phyloP scores from a whole-genome alignment of 176 grass and related monocot genomes.

The Paspalum vaginatum region DNA sequence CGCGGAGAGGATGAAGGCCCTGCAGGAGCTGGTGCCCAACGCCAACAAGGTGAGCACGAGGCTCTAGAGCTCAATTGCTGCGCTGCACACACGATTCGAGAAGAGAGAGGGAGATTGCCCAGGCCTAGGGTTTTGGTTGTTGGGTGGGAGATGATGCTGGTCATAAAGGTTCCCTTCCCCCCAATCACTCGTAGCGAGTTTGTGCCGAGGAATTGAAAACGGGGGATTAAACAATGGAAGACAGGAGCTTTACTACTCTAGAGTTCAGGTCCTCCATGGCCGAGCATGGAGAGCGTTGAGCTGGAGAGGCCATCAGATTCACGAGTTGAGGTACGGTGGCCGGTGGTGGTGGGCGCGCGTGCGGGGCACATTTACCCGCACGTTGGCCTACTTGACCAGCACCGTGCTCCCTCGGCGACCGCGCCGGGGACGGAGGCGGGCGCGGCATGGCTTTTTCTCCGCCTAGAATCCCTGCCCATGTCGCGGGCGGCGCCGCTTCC shows the following conservation, averaged over 20 bases:
- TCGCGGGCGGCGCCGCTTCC: slow-evolving; percentile 39
- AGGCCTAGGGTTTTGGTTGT: slow-evolving; percentile 49
- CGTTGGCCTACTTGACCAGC: slow-evolving; percentile 43
- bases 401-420: slow-evolving; percentile 51
- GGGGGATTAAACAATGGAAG: slow-evolving; percentile 28
- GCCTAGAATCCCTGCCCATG: slow-evolving; percentile 51
- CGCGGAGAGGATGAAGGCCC: slow-evolving; percentile 95
- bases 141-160: slow-evolving; percentile 15
- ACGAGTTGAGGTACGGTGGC: neutral
- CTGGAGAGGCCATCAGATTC: neutral
- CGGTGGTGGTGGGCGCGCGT: slow-evolving; percentile 38
- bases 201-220: slow-evolving; percentile 33
- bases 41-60: slow-evolving; percentile 77
- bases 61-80: neutral
- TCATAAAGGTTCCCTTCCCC: slow-evolving; percentile 21
- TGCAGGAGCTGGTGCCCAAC: slow-evolving; percentile 90
- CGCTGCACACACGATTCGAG: neutral
- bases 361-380: slow-evolving; percentile 58
- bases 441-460: slow-evolving; percentile 46
- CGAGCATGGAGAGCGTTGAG: neutral
- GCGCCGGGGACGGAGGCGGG: slow-evolving; percentile 16
- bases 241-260: neutral
- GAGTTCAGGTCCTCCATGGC: slow-evolving; percentile 38
- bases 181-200: slow-evolving; percentile 29
- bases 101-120: neutral